These are phyloP conservation scores for Aureobasidium sp. DNA, from an alignment of 2,329 filamentous ascomycete genomes.

Conservation along the genomic window DNA sequence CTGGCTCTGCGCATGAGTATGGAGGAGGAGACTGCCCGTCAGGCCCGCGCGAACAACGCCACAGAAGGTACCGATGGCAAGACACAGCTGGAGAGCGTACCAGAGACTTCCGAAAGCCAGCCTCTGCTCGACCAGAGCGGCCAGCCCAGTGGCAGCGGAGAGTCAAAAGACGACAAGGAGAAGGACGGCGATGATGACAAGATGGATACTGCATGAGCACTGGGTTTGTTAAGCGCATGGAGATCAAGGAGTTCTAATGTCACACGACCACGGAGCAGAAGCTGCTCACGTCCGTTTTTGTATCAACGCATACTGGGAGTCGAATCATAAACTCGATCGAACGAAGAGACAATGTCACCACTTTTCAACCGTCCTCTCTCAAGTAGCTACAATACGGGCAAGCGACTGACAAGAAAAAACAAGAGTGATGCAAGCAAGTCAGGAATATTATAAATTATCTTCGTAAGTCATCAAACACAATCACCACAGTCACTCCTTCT, in stretches of 20 bases:
- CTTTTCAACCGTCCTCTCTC: not conserved
- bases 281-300: not conserved
- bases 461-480: not conserved
- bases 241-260: slow-evolving; percentile 8
- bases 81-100: slow-evolving; percentile 69
- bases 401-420: not conserved
- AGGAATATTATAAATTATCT: not conserved
- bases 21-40: slow-evolving; percentile 92
- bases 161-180: slow-evolving; percentile 42
- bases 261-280: not conserved
- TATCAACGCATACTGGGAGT: not conserved
- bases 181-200: slow-evolving; percentile 55
- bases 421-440: not conserved
- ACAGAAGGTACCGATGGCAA: slow-evolving; percentile 59
- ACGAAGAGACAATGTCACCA: not conserved
- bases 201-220: slow-evolving; percentile 73
- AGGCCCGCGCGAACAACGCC: slow-evolving; percentile 76
- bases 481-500: not conserved
- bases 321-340: not conserved
- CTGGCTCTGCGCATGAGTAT: slow-evolving; percentile 93
- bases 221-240: not conserved
- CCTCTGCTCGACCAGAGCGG: slow-evolving; percentile 56
- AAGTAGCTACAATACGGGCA: not conserved
- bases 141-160: slow-evolving; percentile 52
- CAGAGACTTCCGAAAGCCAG: slow-evolving; percentile 55